Base-by-base conservation (phyloP, 208 protist genomes). In the Hexamita inflata region DNA sequence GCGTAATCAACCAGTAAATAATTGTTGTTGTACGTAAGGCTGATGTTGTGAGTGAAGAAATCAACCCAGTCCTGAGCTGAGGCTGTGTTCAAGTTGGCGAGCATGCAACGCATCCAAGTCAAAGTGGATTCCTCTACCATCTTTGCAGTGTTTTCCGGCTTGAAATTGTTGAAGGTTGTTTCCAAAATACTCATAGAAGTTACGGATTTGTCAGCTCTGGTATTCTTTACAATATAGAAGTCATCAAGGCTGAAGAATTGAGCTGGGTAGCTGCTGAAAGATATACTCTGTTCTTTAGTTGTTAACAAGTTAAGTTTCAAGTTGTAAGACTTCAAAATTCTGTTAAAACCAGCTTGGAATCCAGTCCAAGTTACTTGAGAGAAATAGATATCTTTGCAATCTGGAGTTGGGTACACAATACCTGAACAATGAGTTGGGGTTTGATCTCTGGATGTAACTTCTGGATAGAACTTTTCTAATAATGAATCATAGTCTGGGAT, bases 391-490 rank as follows among this genome's bases (percentile, higher is more conserved):
- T 70, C 64, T 2, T 35, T 11, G 9, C 11, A 34, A 15, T 40
- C 64, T 32, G 64, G 64, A 49, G 64, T 32, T 19, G 42, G 28
- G 7, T 19, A 4, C 4, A 70, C n/a, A 49, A 34, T 34, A 45
- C 11, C 64, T 45, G 64, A 70, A 70, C 64, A 70, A 70, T 70
- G 64, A n/a, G n/a, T n/a, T n/a, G n/a, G n/a, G n/a, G n/a, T n/a
- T n/a, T n/a, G n/a, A n/a, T n/a, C n/a, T n/a, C n/a, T n/a, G n/a
- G n/a, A n/a, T n/a, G n/a, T n/a, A n/a, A n/a, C n/a, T n/a, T n/a
- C n/a, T n/a, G n/a, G n/a, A n/a, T n/a, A n/a, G n/a, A n/a, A n/a
- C n/a, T n/a, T n/a, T n/a, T n/a, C n/a, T n/a, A n/a, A n/a, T n/a
- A n/a, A n/a, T n/a, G n/a, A n/a, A n/a, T n/a, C n/a, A n/a, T n/a